Evolutionary conservation across 2,329 filamentous ascomycete genomes (phyloP), one percentile per base, ranked within the genome.

Genomic region (Ophiostoma australiae): DNA sequence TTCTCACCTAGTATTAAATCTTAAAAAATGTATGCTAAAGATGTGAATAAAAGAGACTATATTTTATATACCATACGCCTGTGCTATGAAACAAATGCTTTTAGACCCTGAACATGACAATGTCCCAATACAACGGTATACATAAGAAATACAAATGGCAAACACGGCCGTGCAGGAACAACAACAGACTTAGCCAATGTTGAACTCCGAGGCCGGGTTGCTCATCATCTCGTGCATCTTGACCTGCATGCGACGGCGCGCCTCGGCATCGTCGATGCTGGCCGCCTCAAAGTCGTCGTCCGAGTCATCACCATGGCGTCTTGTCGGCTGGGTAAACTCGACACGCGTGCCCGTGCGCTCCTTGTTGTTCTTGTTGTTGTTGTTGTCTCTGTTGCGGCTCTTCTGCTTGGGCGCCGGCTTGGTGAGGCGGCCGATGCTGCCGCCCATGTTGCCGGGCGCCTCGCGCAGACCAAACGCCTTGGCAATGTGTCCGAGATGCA

Each of bases 381-480:
- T 65, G n/a, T 66, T 66, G 33, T 65, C 58, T 35, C 58, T 65
- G 20, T 66, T 66, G 33, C 63, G 63, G 20, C 35, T 74, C 4
- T 70, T 72, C 17, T 72, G 72, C 33, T 79, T 79, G 66, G 77
- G 75, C 75, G 81, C 82, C 73, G 77, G 77, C 70, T 79, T 78
- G 27, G 80, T 81, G 79, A 76, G 81, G 77, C 80, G 82, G 78
- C 84, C 74, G 80, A 86, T 78, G 11, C 86, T 85, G 1, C 83
- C 84, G 44, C 89, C 89, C 70, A 99, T 96, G 68, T 91, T 91
- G 5, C 91, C 91, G 0, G 95, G 95, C 41, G 92, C 89, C 79
- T 99, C 95, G 74, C 96, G 86, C 75, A 99, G 82, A 1, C 90
- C 95, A 78, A 97, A 99, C 35, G 91, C 92, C 83, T 99, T 99